These are phyloP conservation scores for Leptographium lundbergii DNA, from an alignment of 2,329 filamentous ascomycete genomes.

Conservation along the genomic window DNA sequence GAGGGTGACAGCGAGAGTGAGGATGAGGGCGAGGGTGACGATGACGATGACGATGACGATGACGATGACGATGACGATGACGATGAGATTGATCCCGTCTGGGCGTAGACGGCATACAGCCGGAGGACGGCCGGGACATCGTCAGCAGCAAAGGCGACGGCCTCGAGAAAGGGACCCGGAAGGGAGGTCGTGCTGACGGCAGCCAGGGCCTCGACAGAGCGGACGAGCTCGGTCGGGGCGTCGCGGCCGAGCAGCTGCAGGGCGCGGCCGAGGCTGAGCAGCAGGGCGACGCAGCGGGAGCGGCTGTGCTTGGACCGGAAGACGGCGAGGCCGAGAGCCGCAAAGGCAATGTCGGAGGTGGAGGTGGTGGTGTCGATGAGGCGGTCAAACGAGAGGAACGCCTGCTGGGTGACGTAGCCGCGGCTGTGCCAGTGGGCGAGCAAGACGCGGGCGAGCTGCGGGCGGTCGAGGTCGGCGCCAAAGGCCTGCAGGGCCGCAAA, in stretches of 20 bases:
- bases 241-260: constrained; percentile 5
- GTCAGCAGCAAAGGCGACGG: constrained; percentile 13
- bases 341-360: constrained; percentile 10
- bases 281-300: constrained; percentile 3
- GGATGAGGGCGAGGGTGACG: no score
- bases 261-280: constrained; percentile 6
- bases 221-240: background rate
- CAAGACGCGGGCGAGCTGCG: constrained; percentile 16
- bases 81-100: no score
- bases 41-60: no score
- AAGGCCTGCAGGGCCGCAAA: constrained; percentile 4
- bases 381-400: background rate
- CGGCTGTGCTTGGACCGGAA: constrained; percentile 6
- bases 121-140: constrained; percentile 11
- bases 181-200: background rate
- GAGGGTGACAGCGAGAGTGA: no score
- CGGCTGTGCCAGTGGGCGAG: constrained; percentile 20
- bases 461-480: background rate
- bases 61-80: no score
- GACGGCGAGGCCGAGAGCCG: constrained; percentile 16
- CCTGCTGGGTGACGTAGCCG: constrained; percentile 12
- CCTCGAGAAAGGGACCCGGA: constrained; percentile 13
- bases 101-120: constrained; percentile 12
- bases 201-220: constrained; percentile 6
- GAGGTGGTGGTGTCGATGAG: background rate